Conservation (phyloP, 768 basidiomycete species). For the Trametes maxima region DNA sequence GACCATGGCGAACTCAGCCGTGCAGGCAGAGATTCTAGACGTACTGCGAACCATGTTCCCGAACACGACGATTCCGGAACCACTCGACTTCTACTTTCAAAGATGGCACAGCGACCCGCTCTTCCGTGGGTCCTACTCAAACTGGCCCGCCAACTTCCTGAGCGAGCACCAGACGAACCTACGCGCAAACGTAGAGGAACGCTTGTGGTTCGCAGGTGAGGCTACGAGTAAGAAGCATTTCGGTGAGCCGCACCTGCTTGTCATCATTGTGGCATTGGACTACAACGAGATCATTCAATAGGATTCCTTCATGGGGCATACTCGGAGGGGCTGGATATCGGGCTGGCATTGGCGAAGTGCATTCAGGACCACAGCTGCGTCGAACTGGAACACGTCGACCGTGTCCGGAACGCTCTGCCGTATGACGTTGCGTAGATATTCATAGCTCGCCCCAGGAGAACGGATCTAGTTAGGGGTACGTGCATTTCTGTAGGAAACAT, state of each 20-base stretch:
- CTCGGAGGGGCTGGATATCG: conserved; percentile 51
- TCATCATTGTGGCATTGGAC: background rate
- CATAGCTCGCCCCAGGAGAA: too few species aligned
- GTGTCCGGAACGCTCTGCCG: conserved; percentile 37
- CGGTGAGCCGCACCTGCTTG: conserved; percentile 43
- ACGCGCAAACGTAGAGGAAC: conserved; percentile 50
- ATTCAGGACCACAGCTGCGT: conserved; percentile 35
- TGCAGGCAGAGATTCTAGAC: conserved; percentile 55
- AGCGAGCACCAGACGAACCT: conserved; percentile 55
- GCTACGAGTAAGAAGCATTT: conserved; percentile 59
- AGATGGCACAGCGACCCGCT: conserved; percentile 55
- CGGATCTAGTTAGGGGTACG: too few species aligned
- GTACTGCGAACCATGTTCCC: conserved; percentile 66
- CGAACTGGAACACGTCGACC: conserved; percentile 31
- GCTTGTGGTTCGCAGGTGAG: conserved; percentile 68
- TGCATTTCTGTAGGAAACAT: background rate
- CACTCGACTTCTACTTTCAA: conserved; percentile 56
- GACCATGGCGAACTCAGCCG: conserved; percentile 46
- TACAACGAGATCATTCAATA: conserved; percentile 20
- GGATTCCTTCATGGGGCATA: conserved; percentile 64
- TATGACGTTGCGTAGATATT: conserved; percentile 29
- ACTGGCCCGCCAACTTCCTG: conserved; percentile 67
- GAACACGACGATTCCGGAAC: conserved; percentile 53
- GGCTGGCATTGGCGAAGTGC: conserved; percentile 44
- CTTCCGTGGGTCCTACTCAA: conserved; percentile 65